Conservation (phyloP, 306 rosid species). For the Canavalia gladiata region DNA sequence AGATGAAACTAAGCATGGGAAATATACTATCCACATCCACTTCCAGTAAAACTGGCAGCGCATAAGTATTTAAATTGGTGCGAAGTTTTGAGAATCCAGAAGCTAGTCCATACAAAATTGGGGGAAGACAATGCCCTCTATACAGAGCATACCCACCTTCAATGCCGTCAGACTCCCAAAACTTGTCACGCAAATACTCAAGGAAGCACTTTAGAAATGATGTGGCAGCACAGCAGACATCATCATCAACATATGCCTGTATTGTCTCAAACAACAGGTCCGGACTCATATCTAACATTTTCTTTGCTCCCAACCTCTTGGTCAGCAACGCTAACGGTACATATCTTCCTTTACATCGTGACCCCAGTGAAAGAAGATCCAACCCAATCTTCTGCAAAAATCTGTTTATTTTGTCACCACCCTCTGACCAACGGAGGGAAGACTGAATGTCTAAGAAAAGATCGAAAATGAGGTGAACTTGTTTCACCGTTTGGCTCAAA, state of each 20-base stretch:
- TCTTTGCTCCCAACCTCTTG: constrained; percentile 87
- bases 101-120: constrained; percentile 80
- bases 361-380: constrained; percentile 82
- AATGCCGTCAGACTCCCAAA: constrained; percentile 87
- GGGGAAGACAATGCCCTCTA: constrained; percentile 83
- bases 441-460: constrained; percentile 92
- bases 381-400: constrained; percentile 76
- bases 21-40: constrained; percentile 90
- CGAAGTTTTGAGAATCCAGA: constrained; percentile 95
- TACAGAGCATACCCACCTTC: constrained; percentile 84
- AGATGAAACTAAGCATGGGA: constrained; percentile 84
- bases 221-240: constrained; percentile 94
- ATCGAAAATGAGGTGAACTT: constrained; percentile 91
- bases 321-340: constrained; percentile 89
- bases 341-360: constrained; percentile 95
- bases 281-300: constrained; percentile 75
- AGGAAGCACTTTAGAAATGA: constrained; percentile 88
- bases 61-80: constrained; percentile 89
- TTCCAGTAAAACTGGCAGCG: constrained; percentile 84
- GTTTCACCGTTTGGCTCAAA: constrained; percentile 95
- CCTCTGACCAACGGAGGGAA: constrained; percentile 76
- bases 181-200: constrained; percentile 89
- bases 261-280: constrained; percentile 67
- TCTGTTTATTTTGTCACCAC: constrained; percentile 67
- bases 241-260: constrained; percentile 88